Evolutionary conservation across 495 filamentous ascomycete species (phyloP), one percentile per base, ranked within the genome.

Genomic region (Podospora didyma): DNA sequence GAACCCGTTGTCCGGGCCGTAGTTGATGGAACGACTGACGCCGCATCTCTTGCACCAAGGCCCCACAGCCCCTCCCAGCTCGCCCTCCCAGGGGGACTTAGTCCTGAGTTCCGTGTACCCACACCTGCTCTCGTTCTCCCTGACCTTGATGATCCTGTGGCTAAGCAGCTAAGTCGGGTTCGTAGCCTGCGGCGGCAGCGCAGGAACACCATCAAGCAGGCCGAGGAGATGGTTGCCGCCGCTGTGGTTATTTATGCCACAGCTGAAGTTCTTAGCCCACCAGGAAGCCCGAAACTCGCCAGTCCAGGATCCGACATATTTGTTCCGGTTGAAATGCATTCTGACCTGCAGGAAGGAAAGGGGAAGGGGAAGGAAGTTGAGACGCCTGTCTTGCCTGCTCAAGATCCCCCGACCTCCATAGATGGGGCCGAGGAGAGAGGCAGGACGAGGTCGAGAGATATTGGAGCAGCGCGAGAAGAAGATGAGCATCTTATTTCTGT

Each of bases 221-320:
- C 70, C 23, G 75, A 79, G 60, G 75, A 77, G 58, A 69, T 72
- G 54, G 67, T 79, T 12, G 74, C 75, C 14, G 67, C 73, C n/a
- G 75, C 75, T 44, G 75, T 79, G 14, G 69, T 79, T 17, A 63
- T 77, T 6, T 77, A 75, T 51, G 75, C 75, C 49, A 68, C 75
- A 37, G 71, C 68, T 45, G 74, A 71, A 34, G 65, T 61, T 53
- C 56, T 75, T 26, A 73, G 66, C 39, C 70, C 71, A 51, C 67
- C 69, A 9, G 65, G 60, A 21, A 73, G 69, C 49, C 69, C 70
- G 53, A 62, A 46, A 37, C 45, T 66, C 23, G 54, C 57, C 42
- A 69, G 64, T 58, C 58, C 66, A 54, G 56, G 53, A 53, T 53
- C 49, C 54, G 57, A 61, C 47, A 59, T 61, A 54, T 60, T 62